These are phyloP conservation scores for Yamadazyma blattariae DNA, from an alignment of 1,139 yeast genomes.

Conservation along the genomic window DNA sequence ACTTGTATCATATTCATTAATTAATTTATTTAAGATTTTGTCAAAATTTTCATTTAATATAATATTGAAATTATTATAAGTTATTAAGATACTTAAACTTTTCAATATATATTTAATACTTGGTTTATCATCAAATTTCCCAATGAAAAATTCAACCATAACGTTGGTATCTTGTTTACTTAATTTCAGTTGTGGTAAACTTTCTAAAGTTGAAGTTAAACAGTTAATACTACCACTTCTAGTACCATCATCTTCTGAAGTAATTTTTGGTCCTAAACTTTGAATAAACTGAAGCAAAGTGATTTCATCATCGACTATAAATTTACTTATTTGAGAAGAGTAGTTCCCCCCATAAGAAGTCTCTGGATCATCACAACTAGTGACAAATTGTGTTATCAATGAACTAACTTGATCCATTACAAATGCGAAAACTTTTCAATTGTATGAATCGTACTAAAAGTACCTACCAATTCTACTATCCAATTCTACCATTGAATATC, in stretches of 20 bases:
- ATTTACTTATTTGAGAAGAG: not conserved
- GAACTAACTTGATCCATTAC: slow-evolving; percentile 12
- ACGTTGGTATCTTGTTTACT: slow-evolving; percentile 66
- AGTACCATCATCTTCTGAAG: slow-evolving; percentile 60
- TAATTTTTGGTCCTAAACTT: slow-evolving; percentile 46
- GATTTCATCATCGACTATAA: not conserved
- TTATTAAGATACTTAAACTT: slow-evolving; percentile 53
- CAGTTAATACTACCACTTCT: slow-evolving; percentile 57
- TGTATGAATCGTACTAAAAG: too few relatives aligned
- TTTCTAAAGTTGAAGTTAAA: slow-evolving; percentile 48
- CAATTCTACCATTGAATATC: too few relatives aligned
- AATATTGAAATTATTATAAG: slow-evolving; percentile 44
- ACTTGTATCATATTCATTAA: slow-evolving; percentile 54
- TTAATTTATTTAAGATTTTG: slow-evolving; percentile 39
- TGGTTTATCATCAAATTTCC: slow-evolving; percentile 64
- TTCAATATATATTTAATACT: slow-evolving; percentile 51
- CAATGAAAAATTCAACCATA: slow-evolving; percentile 58
- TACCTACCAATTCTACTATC: too few relatives aligned
- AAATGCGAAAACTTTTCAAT: slow-evolving; percentile 2
- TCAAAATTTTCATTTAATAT: slow-evolving; percentile 22
- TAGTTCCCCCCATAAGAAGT: slow-evolving; percentile 10
- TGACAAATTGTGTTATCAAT: slow-evolving; percentile 37
- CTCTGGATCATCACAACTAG: slow-evolving; percentile 25
- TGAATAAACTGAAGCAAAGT: slow-evolving; percentile 35
- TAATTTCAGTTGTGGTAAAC: slow-evolving; percentile 36